Conservation (phyloP, 2,329 filamentous ascomycete genomes). For the Drechslerella stenobrocha region DNA sequence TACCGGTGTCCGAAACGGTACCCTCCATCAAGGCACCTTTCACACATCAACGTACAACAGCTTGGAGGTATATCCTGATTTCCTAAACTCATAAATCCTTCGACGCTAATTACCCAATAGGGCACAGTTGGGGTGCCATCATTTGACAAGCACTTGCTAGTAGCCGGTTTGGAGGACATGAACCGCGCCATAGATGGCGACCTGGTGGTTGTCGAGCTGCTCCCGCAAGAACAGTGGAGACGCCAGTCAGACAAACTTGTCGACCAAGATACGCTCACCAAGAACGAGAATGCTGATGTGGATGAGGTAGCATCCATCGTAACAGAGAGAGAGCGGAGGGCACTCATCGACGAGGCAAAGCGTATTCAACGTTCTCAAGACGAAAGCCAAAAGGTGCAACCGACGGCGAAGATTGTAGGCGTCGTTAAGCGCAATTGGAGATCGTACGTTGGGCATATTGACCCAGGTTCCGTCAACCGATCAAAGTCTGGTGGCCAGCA, state of each 20-base stretch:
- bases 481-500: constrained; percentile 74
- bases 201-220: constrained; percentile 85
- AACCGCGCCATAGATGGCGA: constrained; percentile 92
- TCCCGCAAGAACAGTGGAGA: constrained; percentile 96
- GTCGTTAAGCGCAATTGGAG: constrained; percentile 95
- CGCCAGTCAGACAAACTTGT: constrained; percentile 92
- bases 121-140: constrained; percentile 59
- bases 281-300: constrained; percentile 87
- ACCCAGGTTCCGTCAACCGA: constrained; percentile 74
- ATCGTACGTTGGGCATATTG: constrained; percentile 81
- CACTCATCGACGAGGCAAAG: constrained; percentile 87
- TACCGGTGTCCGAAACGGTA: constrained; percentile 85
- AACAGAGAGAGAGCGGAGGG: constrained; percentile 82
- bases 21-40: constrained; percentile 91
- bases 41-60: constrained; percentile 98
- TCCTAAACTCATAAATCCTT: too few relatives aligned
- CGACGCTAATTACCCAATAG: neutral
- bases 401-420: constrained; percentile 88
- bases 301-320: constrained; percentile 76
- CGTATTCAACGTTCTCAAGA: constrained; percentile 74
- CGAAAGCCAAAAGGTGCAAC: constrained; percentile 74
- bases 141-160: constrained; percentile 83
- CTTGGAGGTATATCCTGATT: constrained; percentile 63
- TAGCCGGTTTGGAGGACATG: constrained; percentile 92
- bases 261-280: constrained; percentile 87